Conservation (phyloP, 768 basidiomycete species). For the Hericium erinaceus region DNA sequence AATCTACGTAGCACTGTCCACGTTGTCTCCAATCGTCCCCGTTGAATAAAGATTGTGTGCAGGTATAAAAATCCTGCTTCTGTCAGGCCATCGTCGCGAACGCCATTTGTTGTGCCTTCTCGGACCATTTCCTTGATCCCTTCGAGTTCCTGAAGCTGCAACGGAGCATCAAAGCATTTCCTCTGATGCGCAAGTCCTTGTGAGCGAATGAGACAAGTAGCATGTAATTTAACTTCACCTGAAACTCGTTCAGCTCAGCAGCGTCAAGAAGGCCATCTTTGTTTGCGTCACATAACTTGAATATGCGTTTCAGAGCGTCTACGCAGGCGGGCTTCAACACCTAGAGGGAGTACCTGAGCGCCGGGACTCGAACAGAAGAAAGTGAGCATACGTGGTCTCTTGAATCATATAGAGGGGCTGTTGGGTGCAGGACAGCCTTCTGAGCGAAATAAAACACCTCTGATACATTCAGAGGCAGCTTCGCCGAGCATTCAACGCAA, state of each 20-base stretch:
- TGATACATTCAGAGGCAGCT: constrained; percentile 82
- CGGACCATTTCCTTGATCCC: constrained; percentile 93
- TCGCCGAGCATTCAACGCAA: constrained; percentile 95
- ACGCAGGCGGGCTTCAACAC: constrained; percentile 88
- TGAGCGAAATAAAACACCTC: constrained; percentile 99
- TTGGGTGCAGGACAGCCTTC: constrained; percentile 94
- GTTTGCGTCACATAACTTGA: constrained; percentile 90
- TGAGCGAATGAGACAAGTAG: constrained; percentile 1
- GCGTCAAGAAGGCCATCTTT: constrained; percentile 90
- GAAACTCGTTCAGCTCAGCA: constrained; percentile 92
- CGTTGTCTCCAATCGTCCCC: constrained; percentile 90
- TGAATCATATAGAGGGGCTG: constrained; percentile 94
- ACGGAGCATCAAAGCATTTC: constrained; percentile 90
- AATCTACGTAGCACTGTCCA: constrained; percentile 95
- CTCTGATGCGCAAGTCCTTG: constrained; percentile 35
- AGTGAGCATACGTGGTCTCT: constrained; percentile 69
- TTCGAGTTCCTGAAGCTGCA: constrained; percentile 89
- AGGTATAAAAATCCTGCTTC: constrained; percentile 91
- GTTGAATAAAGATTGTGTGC: constrained; percentile 94
- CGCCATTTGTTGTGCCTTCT: constrained; percentile 64
- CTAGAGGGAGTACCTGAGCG: constrained; percentile 30
- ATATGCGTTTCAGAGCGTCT: constrained; percentile 84
- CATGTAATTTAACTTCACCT: constrained; percentile 39
- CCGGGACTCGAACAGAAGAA: neutral
- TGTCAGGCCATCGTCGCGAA: constrained; percentile 75